Base-by-base conservation (phyloP, 1,284 basidiomycete species). In the Marasmius tenuissimus region DNA sequence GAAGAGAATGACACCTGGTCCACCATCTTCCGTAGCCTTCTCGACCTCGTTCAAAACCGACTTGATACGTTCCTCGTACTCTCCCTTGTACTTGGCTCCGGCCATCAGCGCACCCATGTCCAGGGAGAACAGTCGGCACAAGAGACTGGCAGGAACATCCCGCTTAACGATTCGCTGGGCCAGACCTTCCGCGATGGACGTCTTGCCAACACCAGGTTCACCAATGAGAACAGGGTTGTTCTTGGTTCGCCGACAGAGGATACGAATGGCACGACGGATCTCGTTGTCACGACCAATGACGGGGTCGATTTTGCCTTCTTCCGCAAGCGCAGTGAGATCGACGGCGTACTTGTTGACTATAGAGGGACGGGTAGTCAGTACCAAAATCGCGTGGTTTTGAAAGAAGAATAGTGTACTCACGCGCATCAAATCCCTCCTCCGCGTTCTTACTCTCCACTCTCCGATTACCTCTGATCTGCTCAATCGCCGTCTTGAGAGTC, bases 51-150 rank as follows among this genome's bases (percentile, higher is more conserved):
- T 87, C 57, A 98, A 80, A 62, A 98, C 94, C 12, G 91, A 81
- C 77, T 98, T 98, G 77, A 98, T 88, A 54, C 97, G 91, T 74
- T 99, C 97, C 77, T 99, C 97, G 76, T 96, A 99, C 78, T 98
- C 95, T 63, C 96, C 96, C 75, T 94, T 95, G 81, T 94, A 97
- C 75, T 94, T 96, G 39, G 95, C 96, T 58, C 97, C 95, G 6
- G 96, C 94, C 92, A 96, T 97, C 63, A 98, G 84, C 0, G 96
- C 93, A 66, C 95, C 97, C 88, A 98, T 92, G 73, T 98, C 96
- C 27, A 96, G 82, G 58, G 89, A 92, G 70, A 87, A 93, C n/a
- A 98, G 82, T 37, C 93, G 86, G 40, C 88, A 88, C 59, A 97
- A 82, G 34, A 97, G 84, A 62, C 81, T 83, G n/a, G 93, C 93